A percentile compares a stretch with the other conserved stretches of the same genome.
Conservation (phyloP, 1,284 basidiomycete genomes). For the Tausonia pullulans region DNA sequence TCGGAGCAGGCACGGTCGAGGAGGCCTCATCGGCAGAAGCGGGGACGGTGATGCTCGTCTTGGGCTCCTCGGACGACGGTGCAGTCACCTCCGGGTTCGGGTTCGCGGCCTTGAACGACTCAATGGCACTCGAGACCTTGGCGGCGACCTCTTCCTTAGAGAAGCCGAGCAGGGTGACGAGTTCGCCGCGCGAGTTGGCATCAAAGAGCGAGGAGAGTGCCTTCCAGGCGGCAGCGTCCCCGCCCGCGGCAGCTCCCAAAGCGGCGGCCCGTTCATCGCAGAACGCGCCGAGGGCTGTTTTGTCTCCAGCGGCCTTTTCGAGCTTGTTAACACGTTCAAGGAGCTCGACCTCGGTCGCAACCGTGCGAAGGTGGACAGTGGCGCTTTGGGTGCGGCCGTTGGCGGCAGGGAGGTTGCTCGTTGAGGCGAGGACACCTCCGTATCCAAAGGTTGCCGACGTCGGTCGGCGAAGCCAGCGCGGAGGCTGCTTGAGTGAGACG, state of each 20-base stretch:
- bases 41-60: conserved; percentile 1
- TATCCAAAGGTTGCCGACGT: conserved; percentile 79
- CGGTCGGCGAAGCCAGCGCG: conserved; percentile 89
- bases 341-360: conserved; percentile 67
- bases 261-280: conserved; percentile 48
- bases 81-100: conserved; percentile 23
- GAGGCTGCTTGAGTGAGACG: conserved; percentile 79
- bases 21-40: conserved; percentile 16
- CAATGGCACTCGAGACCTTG: conserved; percentile 70
- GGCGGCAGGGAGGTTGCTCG: conserved; percentile 58
- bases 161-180: conserved; percentile 84
- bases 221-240: conserved; percentile 64
- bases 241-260: conserved; percentile 27
- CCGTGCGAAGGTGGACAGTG: conserved; percentile 60
- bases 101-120: conserved; percentile 49
- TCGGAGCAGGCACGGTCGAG: conserved; percentile 20
- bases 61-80: conserved; percentile 24
- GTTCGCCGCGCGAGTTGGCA: conserved; percentile 76
- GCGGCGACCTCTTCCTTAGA: conserved; percentile 74
- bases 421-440: conserved; percentile 72
- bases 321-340: conserved; percentile 66
- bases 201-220: conserved; percentile 79
- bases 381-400: conserved; percentile 67
- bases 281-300: conserved; percentile 53
- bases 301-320: conserved; percentile 48